A percentile compares a stretch with the other conserved stretches of the same genome.
These are phyloP conservation scores for Solanum sitiens DNA, from an alignment of 257 asterid genomes.

Conservation along the genomic window DNA sequence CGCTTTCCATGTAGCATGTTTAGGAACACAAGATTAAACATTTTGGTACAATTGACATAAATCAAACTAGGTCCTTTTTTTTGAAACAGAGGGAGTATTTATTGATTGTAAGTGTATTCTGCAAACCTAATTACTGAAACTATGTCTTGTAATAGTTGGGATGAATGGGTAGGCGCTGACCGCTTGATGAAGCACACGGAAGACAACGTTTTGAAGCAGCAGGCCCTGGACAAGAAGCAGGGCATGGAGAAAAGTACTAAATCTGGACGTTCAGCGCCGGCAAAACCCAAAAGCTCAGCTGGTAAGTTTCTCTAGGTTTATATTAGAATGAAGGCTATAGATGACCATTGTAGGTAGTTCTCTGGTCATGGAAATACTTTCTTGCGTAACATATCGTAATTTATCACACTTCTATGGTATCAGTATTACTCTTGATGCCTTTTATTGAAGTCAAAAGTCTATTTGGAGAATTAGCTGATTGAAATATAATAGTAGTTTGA, in stretches of 20 bases:
- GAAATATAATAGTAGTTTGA: neutral
- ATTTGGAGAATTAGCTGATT: neutral
- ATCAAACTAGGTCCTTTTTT: neutral
- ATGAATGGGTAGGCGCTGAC: slow-evolving; percentile 87
- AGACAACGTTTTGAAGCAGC: slow-evolving; percentile 72
- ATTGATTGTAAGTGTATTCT: neutral
- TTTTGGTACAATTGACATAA: no score
- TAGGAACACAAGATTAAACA: neutral
- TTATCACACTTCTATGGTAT: neutral
- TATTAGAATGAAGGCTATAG: neutral
- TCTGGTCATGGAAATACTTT: neutral
- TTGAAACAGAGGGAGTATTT: neutral
- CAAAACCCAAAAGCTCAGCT: slow-evolving; percentile 64
- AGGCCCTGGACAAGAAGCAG: slow-evolving; percentile 71
- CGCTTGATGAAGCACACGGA: slow-evolving; percentile 78
- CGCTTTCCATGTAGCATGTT: neutral
- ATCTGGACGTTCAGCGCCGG: slow-evolving; percentile 68
- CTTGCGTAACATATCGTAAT: neutral
- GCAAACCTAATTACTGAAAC: slow-evolving; percentile 2
- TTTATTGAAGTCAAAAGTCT: neutral
- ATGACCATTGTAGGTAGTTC: neutral
- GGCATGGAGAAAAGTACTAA: slow-evolving; percentile 57
- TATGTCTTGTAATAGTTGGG: slow-evolving; percentile 68
- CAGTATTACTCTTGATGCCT: neutral
- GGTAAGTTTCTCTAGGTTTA: slow-evolving; percentile 28